A percentile compares a stretch with the other conserved stretches of the same genome.
These are phyloP conservation scores for Penicillium sp. DNA, from an alignment of 2,329 filamentous ascomycete species.

Conservation along the genomic window DNA sequence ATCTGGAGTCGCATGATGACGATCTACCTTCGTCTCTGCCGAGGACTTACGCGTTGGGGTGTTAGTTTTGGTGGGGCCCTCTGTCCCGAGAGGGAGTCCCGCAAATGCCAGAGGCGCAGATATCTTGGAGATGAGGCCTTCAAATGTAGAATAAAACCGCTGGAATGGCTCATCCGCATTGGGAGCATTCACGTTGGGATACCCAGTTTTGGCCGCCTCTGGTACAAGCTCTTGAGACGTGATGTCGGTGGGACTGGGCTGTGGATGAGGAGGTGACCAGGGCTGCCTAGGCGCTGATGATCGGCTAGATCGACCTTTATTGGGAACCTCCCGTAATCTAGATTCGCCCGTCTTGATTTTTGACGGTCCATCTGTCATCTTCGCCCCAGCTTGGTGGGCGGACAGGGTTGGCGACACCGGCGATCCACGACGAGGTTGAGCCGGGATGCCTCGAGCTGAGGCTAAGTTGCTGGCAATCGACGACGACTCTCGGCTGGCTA, in stretches of 20 bases:
- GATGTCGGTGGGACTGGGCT: conserved; percentile 35
- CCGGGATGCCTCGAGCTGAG: conserved; percentile 74
- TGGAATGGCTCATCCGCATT: conserved; percentile 74
- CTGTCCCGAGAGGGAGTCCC: conserved; percentile 71
- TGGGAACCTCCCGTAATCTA: conserved; percentile 24
- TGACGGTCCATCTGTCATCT: conserved; percentile 59
- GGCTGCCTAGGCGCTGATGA: conserved; percentile 29
- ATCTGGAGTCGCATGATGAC: conserved; percentile 41
- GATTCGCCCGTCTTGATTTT: conserved; percentile 33
- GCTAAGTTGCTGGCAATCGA: conserved; percentile 88
- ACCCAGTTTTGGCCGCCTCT: conserved; percentile 29
- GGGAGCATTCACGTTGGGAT: conserved; percentile 19
- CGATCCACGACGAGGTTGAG: conserved; percentile 57
- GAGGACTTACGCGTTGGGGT: conserved; percentile 32
- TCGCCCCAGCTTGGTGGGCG: conserved; percentile 70
- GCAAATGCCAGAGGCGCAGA: conserved; percentile 91
- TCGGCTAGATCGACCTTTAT: conserved; percentile 28
- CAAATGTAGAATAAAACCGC: conserved; percentile 89
- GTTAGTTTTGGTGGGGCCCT: conserved; percentile 34
- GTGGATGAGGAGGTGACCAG: conserved; percentile 36
- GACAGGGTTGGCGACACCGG: conserved; percentile 72
- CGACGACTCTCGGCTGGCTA: conserved; percentile 67
- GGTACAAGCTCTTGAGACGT: conserved; percentile 35
- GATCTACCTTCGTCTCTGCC: conserved; percentile 39
- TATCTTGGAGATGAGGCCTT: conserved; percentile 80